These are phyloP conservation scores for Suillus fuscotomentosus DNA, from an alignment of 768 basidiomycete genomes.

Conservation along the genomic window DNA sequence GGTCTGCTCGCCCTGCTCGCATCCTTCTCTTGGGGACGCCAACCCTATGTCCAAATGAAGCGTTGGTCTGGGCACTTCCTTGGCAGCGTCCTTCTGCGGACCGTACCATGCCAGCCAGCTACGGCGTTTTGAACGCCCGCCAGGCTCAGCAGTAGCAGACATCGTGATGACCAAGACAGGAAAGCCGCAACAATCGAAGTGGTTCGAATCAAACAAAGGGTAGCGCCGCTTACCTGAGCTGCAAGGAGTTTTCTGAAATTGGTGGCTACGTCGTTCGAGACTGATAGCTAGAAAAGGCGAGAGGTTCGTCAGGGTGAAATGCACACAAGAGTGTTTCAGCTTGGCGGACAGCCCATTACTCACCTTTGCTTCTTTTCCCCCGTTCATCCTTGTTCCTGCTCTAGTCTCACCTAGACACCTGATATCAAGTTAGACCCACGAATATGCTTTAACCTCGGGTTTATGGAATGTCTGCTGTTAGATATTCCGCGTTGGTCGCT, in stretches of 20 bases:
- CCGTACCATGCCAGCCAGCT: constrained; percentile 30
- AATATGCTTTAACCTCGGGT: not conserved
- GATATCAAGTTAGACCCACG: not conserved
- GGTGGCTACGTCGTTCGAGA: constrained; percentile 31
- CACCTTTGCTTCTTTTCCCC: constrained; percentile 26
- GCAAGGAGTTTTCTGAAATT: constrained; percentile 18
- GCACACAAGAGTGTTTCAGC: not conserved
- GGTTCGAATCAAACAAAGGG: constrained; percentile 15
- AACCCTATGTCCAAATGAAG: constrained; percentile 16
- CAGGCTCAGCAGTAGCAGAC: constrained; percentile 6
- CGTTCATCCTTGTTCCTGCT: constrained; percentile 20
- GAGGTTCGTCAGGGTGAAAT: constrained; percentile 11
- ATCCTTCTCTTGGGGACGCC: constrained; percentile 17
- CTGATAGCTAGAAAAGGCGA: constrained; percentile 25
- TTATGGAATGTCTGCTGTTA: not conserved
- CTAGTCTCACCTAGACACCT: not conserved
- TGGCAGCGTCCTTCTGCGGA: constrained; percentile 21
- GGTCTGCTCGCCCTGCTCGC: constrained; percentile 6
- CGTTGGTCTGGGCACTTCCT: constrained; percentile 11
- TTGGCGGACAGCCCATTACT: constrained; percentile 28
- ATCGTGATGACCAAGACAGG: constrained; percentile 13
- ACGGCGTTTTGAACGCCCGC: constrained; percentile 17
- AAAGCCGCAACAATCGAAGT: constrained; percentile 9
- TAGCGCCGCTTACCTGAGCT: constrained; percentile 30
- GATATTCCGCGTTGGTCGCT: not conserved